Evolutionary conservation across 2,329 filamentous ascomycete species (phyloP), one percentile per base, ranked within the genome.

Genomic region (Ophiosphaerella korrae): DNA sequence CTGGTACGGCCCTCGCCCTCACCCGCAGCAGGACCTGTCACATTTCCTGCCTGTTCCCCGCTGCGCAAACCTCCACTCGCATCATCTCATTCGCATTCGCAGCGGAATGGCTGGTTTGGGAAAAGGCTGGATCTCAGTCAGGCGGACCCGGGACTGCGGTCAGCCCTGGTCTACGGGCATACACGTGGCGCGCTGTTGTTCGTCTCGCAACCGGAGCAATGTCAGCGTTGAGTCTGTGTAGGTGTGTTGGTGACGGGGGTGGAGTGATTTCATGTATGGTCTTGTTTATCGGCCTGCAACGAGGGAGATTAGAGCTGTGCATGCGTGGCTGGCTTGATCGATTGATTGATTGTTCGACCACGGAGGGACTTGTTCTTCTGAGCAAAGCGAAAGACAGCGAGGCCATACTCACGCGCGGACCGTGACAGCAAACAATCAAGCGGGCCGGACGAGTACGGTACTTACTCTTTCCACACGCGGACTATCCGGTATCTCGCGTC

Each of bases 131-230:
- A 48, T 48, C 42, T 53, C 26, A 47, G 58, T 64, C 64, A 65
- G 63, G 60, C 62, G 53, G 59, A 51, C 52, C 59, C 55, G 46
- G 40, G 36, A 51, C 45, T 46, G 31, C 46, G 52, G 50, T 41
- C 14, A 33, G 29, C 12, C 38, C 38, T 24, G 38, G 37, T 41
- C 16, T 11, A 52, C 58, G 55, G 57, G 53, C 62, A 43, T 46
- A 72, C 66, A 74, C 71, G 71, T 74, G 71, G 67, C 71, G 62
- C n/a, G 53, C 62, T 50, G 52, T 66, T 49, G 64, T 57, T 73
- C 67, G 70, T 48, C 51, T 55, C 46, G 48, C 34, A 34, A 31
- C 11, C 29, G 49, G 46, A 46, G 38, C 33, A 52, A 42, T 46
- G 53, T 53, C 50, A 55, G 55, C 50, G 50, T 41, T 12, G 24